phyloP scores from a whole-genome alignment of 805 yeast genomes.

The Candida pini region DNA sequence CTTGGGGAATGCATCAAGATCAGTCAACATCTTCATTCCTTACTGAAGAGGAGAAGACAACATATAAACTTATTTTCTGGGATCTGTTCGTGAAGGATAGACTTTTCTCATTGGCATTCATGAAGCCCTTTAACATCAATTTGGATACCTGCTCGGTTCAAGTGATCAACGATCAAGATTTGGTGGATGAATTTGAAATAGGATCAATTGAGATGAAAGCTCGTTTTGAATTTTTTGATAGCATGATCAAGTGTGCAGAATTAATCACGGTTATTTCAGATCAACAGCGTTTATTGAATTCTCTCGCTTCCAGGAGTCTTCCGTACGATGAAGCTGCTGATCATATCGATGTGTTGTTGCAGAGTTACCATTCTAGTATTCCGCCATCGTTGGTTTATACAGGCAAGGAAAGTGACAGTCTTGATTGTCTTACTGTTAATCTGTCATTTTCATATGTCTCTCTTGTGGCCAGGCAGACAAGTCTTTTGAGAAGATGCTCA shows the following conservation, averaged over 20 bases:
- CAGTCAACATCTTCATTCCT: not conserved
- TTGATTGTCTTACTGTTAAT: not conserved
- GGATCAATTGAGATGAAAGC: not conserved
- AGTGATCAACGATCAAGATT: conserved; percentile 44
- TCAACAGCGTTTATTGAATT: not conserved
- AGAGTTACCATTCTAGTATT: not conserved
- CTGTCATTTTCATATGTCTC: not conserved
- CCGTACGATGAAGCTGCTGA: not conserved
- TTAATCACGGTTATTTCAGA: conserved; percentile 3
- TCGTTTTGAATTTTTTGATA: conserved; percentile 2
- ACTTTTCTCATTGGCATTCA: conserved; percentile 49
- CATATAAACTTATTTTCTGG: conserved; percentile 73
- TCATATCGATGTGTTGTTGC: not conserved
- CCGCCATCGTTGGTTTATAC: not conserved
- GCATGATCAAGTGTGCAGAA: conserved; percentile 9
- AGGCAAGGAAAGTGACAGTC: not conserved
- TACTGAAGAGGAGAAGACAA: conserved; percentile 20
- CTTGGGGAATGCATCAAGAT: conserved; percentile 50
- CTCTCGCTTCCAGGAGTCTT: not conserved
- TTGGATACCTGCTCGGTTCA: conserved; percentile 40
- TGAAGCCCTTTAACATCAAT: conserved; percentile 62
- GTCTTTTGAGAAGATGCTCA: not conserved
- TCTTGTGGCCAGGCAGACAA: not conserved
- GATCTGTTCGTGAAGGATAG: conserved; percentile 60
- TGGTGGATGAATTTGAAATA: conserved; percentile 9